Evolutionary conservation across 106 monocot species (phyloP).

Genomic region (Dactylorhiza incarnata): DNA sequence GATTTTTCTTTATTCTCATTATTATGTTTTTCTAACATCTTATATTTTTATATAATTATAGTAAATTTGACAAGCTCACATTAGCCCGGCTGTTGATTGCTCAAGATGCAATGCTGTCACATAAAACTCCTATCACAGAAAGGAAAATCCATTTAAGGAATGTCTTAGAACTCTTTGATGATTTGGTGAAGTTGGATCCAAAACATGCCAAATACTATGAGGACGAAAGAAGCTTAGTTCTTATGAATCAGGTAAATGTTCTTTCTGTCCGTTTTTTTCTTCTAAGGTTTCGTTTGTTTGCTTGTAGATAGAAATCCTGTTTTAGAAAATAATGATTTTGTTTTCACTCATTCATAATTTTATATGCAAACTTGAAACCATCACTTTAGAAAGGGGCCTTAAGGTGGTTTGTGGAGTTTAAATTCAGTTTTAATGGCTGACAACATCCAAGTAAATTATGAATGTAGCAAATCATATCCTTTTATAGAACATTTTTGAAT

Average conservation of each 20-base stretch:
- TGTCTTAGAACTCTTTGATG: slow-evolving; percentile 50
- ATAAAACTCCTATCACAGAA: slow-evolving; percentile 12
- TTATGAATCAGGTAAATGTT: slow-evolving; percentile 64
- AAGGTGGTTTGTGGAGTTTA: no score
- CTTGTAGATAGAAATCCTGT: no score
- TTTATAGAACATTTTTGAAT: no score
- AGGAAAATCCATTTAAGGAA: slow-evolving; percentile 35
- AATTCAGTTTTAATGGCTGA: no score
- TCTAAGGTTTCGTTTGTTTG: no score
- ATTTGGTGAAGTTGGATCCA: slow-evolving; percentile 69
- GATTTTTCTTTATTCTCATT: slow-evolving; percentile 2
- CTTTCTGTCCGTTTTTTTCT: no score
- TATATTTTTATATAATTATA: slow-evolving; percentile 20
- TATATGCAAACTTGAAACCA: no score
- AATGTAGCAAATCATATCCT: no score
- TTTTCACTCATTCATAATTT: no score
- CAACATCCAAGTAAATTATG: no score
- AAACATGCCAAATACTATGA: slow-evolving; percentile 71
- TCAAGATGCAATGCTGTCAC: slow-evolving; percentile 30
- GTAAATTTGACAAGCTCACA: slow-evolving; percentile 84
- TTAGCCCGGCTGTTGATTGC: slow-evolving; percentile 60
- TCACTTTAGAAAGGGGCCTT: no score
- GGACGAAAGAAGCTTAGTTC: slow-evolving; percentile 66
- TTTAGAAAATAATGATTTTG: no score
- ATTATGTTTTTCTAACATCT: neutral